These are phyloP conservation scores for Calonectria multiphialidica DNA, from an alignment of 2,329 filamentous ascomycete genomes.

Conservation along the genomic window DNA sequence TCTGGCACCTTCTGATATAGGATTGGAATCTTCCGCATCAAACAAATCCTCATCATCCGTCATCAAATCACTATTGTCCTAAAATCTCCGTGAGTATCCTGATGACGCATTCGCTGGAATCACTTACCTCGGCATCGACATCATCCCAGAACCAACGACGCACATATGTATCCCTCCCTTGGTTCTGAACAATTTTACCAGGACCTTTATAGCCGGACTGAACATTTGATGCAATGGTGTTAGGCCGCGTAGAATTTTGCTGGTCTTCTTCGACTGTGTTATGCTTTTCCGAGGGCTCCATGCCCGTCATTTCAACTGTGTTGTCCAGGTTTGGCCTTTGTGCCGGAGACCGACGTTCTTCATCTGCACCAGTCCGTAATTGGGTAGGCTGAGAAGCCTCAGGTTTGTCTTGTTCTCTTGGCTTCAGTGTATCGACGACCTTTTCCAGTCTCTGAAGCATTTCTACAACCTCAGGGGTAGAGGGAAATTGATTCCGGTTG, in stretches of 20 bases:
- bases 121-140: conserved; percentile 1
- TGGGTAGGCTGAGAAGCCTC: neutral
- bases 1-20: neutral
- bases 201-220: neutral
- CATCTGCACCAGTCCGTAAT: neutral
- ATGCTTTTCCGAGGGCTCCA: neutral
- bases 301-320: neutral
- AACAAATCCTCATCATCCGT: conserved; percentile 2
- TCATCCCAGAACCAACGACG: conserved; percentile 23
- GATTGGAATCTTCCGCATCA: neutral
- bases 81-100: neutral
- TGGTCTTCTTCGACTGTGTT: neutral
- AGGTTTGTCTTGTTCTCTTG: neutral
- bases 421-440: conserved; percentile 14
- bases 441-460: conserved; percentile 18
- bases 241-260: neutral
- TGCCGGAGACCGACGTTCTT: neutral
- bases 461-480: conserved; percentile 14
- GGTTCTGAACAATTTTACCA: conserved; percentile 20
- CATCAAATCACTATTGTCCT: neutral
- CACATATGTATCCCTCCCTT: conserved; percentile 19
- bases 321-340: neutral
- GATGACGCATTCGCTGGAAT: neutral
- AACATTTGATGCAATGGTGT: neutral
- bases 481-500: neutral